phyloP scores from a whole-genome alignment of 2,329 filamentous ascomycete species.

The Periglandula ipomoeae region DNA sequence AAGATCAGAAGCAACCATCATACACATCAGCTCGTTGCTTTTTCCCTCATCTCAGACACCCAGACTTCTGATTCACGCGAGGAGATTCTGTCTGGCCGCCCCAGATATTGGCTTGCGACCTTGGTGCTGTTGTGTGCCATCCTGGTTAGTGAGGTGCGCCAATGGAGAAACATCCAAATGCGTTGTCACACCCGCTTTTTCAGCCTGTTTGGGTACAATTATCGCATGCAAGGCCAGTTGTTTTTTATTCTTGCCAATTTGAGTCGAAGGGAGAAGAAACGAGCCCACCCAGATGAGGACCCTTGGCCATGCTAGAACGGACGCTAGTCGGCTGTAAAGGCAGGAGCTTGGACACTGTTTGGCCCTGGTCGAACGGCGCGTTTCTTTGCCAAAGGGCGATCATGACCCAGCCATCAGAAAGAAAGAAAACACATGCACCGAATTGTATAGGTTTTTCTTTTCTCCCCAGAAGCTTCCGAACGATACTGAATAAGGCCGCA shows the following conservation, averaged over 20 bases:
- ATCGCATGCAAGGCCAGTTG: not conserved
- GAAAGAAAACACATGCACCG: not conserved
- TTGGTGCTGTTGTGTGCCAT: not conserved
- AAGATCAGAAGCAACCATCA: not conserved
- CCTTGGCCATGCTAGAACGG: not conserved
- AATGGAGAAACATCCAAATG: not conserved
- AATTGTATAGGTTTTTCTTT: not conserved
- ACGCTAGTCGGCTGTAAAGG: constrained; percentile 1
- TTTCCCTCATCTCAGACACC: constrained; percentile 11
- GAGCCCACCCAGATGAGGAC: not conserved
- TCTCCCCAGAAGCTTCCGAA: no score
- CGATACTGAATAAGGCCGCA: not conserved
- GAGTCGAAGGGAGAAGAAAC: not conserved
- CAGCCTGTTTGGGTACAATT: not conserved
- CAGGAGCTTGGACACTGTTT: not conserved
- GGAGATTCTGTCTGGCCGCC: not conserved
- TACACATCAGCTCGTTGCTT: constrained; percentile 9
- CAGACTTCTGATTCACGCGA: constrained; percentile 8
- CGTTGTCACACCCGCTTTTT: not conserved
- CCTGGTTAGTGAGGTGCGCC: not conserved
- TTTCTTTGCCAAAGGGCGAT: constrained; percentile 3
- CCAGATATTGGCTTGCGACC: constrained; percentile 1
- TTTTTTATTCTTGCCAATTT: not conserved
- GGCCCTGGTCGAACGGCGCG: not conserved
- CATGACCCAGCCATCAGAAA: not conserved